These are phyloP conservation scores for Strigomonas culicis DNA, from an alignment of 208 protist genomes.

Conservation along the genomic window DNA sequence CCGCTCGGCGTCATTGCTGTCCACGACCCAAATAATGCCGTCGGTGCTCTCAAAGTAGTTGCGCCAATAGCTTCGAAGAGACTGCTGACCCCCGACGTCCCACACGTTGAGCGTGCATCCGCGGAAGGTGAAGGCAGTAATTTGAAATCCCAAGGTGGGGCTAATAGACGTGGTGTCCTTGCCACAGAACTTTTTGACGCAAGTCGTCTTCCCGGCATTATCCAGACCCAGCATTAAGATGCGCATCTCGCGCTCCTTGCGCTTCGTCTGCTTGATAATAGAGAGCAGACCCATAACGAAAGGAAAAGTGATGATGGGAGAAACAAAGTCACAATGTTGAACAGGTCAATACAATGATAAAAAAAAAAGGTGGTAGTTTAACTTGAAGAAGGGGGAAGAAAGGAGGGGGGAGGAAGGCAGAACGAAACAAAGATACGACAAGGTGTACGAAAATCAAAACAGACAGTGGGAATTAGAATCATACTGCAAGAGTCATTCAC, in stretches of 20 bases:
- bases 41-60: conserved; percentile 98
- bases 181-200: conserved; percentile 98
- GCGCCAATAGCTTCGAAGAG: conserved; percentile 98
- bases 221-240: conserved; percentile 97
- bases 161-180: conserved; percentile 97
- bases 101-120: conserved; percentile 99
- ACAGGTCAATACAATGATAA: conserved; percentile 7
- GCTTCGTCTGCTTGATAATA: conserved; percentile 98
- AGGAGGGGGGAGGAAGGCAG: no score
- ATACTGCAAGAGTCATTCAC: no score
- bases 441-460: neutral
- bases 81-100: conserved; percentile 99
- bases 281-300: conserved; percentile 96
- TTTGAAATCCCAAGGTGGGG: conserved; percentile 99
- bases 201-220: conserved; percentile 99
- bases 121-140: conserved; percentile 96
- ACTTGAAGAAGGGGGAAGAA: conserved; percentile 3
- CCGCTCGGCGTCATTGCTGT: conserved; percentile 91
- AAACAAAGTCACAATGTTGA: neutral
- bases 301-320: neutral
- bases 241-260: conserved; percentile 99
- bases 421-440: no score
- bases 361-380: conserved; percentile 13
- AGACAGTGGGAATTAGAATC: neutral
- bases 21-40: conserved; percentile 97